Percentiles rank a stretch among this genome's conserved stretches.
These are phyloP conservation scores for Mycena haematopus DNA, from an alignment of 768 basidiomycete genomes.

Conservation along the genomic window DNA sequence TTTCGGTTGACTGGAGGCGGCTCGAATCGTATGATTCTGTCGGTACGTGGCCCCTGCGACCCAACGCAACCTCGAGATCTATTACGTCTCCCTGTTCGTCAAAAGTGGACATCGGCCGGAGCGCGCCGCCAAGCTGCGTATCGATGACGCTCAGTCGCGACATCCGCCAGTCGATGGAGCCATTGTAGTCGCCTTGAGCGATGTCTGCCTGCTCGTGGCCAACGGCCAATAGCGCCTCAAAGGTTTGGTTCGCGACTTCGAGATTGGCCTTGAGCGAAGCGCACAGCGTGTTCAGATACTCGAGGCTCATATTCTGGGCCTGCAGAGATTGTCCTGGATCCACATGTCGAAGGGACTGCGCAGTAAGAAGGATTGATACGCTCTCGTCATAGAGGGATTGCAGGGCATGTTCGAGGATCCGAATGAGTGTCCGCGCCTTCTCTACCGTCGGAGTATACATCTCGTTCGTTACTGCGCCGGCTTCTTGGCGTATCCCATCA, in stretches of 20 bases:
- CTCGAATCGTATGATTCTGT: slow-evolving; percentile 31
- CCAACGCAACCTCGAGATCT: slow-evolving; percentile 59
- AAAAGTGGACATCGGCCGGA: slow-evolving; percentile 44
- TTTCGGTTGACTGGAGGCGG: slow-evolving; percentile 20
- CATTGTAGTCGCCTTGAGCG: slow-evolving; percentile 72
- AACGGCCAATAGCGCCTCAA: slow-evolving; percentile 66
- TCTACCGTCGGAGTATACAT: slow-evolving; percentile 71
- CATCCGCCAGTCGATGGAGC: slow-evolving; percentile 79
- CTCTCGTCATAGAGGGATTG: slow-evolving; percentile 82
- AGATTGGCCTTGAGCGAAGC: slow-evolving; percentile 64
- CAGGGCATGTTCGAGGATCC: slow-evolving; percentile 70
- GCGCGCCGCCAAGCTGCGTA: slow-evolving; percentile 50
- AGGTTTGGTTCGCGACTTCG: slow-evolving; percentile 57
- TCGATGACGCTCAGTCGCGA: slow-evolving; percentile 71
- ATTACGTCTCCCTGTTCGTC: slow-evolving; percentile 60
- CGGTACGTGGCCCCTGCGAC: slow-evolving; percentile 39
- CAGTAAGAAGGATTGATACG: slow-evolving; percentile 60
- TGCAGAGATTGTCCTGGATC: slow-evolving; percentile 40
- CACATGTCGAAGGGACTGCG: slow-evolving; percentile 56
- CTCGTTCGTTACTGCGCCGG: slow-evolving; percentile 50
- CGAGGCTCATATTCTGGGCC: slow-evolving; percentile 45
- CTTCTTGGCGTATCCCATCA: slow-evolving; percentile 68
- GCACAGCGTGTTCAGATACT: slow-evolving; percentile 56
- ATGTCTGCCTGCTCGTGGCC: slow-evolving; percentile 77
- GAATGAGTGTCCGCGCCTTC: slow-evolving; percentile 69